Conservation (phyloP, 2,329 filamentous ascomycete genomes). For the Apiospora hydei region DNA sequence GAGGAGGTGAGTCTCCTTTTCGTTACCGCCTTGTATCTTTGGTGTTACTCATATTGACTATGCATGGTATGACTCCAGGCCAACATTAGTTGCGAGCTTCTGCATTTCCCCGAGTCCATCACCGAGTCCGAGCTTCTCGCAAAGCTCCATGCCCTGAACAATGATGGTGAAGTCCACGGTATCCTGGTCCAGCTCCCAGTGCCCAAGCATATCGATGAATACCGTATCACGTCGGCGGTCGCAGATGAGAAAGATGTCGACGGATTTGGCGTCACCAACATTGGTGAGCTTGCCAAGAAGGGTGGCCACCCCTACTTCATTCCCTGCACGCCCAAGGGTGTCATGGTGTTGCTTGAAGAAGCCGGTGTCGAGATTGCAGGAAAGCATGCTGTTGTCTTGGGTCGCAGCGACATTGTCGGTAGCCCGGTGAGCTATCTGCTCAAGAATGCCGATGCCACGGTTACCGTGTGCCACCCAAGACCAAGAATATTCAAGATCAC, state of each 20-base stretch:
- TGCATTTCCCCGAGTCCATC: constrained; percentile 83
- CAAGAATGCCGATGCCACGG: constrained; percentile 94
- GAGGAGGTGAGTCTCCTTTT: constrained; percentile 59
- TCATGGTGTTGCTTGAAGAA: constrained; percentile 90
- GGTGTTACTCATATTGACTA: constrained; percentile 6
- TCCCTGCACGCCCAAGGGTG: constrained; percentile 95
- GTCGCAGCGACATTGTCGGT: constrained; percentile 95
- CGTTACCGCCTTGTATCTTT: constrained; percentile 52
- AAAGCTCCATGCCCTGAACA: constrained; percentile 82
- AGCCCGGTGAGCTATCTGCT: constrained; percentile 96
- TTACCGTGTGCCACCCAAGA: constrained; percentile 94
- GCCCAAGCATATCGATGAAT: constrained; percentile 88
- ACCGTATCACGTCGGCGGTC: constrained; percentile 87
- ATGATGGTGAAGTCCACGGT: constrained; percentile 85
- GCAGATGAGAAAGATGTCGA: constrained; percentile 97
- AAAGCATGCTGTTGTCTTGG: constrained; percentile 93
- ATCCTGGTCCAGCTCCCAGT: constrained; percentile 94
- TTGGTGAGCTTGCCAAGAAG: constrained; percentile 95
- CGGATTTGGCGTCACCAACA: constrained; percentile 92
- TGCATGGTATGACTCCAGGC: constrained; percentile 62
- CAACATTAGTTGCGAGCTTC: constrained; percentile 85
- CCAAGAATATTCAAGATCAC: constrained; percentile 73
- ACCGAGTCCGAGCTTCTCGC: constrained; percentile 87
- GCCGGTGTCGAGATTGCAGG: constrained; percentile 83
- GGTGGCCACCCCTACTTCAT: constrained; percentile 89